Base-by-base conservation (phyloP, 345 rosid genomes). In the Lepidium aucheri region DNA sequence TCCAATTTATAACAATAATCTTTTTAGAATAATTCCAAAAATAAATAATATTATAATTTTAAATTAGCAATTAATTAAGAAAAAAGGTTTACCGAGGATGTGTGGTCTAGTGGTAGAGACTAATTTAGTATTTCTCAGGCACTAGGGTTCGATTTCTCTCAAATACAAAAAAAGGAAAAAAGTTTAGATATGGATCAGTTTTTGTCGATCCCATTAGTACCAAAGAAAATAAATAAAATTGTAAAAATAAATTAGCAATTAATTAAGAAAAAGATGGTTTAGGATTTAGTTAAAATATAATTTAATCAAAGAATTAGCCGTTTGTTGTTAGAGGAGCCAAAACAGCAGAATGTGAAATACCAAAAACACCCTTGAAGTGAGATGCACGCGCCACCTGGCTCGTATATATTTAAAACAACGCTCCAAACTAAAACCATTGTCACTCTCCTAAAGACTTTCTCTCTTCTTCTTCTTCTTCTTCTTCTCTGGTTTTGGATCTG, bases 341-440 rank as follows among this genome's bases (percentile, higher is more conserved):
- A 56, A 72, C 64, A n/a, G 45, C 54, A 45, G 5, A 8, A 3
- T 2, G 0, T 0, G 1, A 43, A 61, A 43, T 60, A 36, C 63
- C 73, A 16, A 26, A 5, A 45, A 0, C 45, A 60, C 58, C 72
- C 73, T 26, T 26, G 1, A 0, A 24, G 39, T 67, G 63, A 60
- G 52, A 52, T 59, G 22, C 63, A 73, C 72, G 72, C 72, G 72
- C 77, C 68, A 66, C 68, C 72, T 60, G 72, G 44, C 4, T 58
- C 32, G 60, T 26, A 26, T 26, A 26, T 4, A 26, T 26, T 4
- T 26, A 26, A 26, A 26, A 26, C 75, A 60, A 46, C 70, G 66
- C 71, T 75, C 70, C 75, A 64, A 69, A 17, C 54, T 1, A 20
- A 30, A 60, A n/a, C 63, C 60, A 15, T 30, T 11, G 51, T 49